phyloP scores from a whole-genome alignment of 108 stramenopile species.

The Skeletonema menzelii region DNA sequence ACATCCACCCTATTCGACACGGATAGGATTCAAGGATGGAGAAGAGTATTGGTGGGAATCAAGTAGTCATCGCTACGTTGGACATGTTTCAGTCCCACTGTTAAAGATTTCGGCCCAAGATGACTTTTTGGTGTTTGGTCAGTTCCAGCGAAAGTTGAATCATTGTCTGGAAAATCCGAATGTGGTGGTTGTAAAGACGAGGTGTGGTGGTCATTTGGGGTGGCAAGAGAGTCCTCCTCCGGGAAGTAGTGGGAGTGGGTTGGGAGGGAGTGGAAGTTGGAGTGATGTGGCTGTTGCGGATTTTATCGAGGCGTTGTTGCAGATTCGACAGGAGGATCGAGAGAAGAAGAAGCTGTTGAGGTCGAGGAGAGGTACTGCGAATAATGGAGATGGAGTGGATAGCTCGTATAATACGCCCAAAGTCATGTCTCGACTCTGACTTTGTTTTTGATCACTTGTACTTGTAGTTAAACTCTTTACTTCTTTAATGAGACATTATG shows the following conservation, averaged over 20 bases:
- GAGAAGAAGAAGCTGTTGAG: conserved; percentile 1
- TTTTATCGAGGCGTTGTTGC: conserved; percentile 78
- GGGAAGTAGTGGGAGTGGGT: conserved; percentile 14
- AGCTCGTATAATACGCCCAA: background rate
- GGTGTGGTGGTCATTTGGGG: conserved; percentile 87
- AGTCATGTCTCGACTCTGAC: background rate
- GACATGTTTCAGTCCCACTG: conserved; percentile 74
- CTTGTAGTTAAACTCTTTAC: too few relatives aligned
- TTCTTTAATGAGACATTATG: too few relatives aligned
- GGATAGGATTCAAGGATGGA: conserved; percentile 68
- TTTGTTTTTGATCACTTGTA: background rate
- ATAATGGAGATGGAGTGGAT: background rate
- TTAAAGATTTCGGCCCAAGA: conserved; percentile 77
- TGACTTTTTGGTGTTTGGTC: conserved; percentile 72
- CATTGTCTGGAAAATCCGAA: conserved; percentile 81
- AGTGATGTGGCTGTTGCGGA: conserved; percentile 79
- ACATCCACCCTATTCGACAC: conserved; percentile 58
- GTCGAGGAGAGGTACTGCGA: background rate
- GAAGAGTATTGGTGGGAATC: conserved; percentile 75
- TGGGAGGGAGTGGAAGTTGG: conserved; percentile 73
- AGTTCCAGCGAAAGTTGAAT: conserved; percentile 54
- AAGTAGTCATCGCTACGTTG: conserved; percentile 66
- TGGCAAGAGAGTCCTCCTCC: conserved; percentile 82
- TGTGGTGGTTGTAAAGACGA: conserved; percentile 77
- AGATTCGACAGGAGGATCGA: conserved; percentile 42